Evolutionary conservation across 139 green algal species (phyloP).

Genomic region (Mesostigma viride): DNA sequence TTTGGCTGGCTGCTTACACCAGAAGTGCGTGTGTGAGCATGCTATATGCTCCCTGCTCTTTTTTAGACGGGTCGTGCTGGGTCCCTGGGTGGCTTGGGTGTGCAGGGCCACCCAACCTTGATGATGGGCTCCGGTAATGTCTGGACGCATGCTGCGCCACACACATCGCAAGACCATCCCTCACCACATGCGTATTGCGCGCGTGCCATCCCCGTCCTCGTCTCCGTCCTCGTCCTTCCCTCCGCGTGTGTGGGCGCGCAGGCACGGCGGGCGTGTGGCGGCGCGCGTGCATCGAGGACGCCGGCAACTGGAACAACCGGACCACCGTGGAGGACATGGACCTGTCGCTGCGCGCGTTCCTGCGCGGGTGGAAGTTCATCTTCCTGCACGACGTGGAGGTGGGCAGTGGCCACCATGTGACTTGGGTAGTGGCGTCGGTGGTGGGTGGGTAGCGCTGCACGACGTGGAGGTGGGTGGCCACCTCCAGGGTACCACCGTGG

Average conservation of each 20-base stretch:
- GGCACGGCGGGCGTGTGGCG: constrained; percentile 63
- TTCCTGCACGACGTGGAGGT: constrained; percentile 61
- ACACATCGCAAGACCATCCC: too few species aligned
- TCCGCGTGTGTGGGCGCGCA: neutral
- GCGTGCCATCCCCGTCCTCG: too few species aligned
- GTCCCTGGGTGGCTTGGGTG: too few species aligned
- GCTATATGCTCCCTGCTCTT: too few species aligned
- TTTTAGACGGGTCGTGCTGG: too few species aligned
- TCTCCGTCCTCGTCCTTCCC: too few species aligned
- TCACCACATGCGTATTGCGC: too few species aligned
- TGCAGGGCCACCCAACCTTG: too few species aligned
- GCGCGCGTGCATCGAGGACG: constrained; percentile 61
- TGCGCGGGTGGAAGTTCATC: constrained; percentile 70
- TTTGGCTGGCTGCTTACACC: too few species aligned
- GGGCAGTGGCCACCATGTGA: constrained; percentile 6
- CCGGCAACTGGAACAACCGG: constrained; percentile 77
- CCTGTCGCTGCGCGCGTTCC: constrained; percentile 60
- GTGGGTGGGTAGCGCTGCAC: constrained; percentile 12
- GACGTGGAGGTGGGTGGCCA: neutral
- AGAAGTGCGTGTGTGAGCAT: too few species aligned
- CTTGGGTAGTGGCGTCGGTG: constrained; percentile 21
- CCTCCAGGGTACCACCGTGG: neutral
- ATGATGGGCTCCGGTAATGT: too few species aligned
- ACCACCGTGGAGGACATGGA: constrained; percentile 93
- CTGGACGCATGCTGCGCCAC: too few species aligned